Evolutionary conservation across 2,329 filamentous ascomycete species (phyloP), one percentile per base, ranked within the genome.

Genomic region (Hyphodiscus sp.): DNA sequence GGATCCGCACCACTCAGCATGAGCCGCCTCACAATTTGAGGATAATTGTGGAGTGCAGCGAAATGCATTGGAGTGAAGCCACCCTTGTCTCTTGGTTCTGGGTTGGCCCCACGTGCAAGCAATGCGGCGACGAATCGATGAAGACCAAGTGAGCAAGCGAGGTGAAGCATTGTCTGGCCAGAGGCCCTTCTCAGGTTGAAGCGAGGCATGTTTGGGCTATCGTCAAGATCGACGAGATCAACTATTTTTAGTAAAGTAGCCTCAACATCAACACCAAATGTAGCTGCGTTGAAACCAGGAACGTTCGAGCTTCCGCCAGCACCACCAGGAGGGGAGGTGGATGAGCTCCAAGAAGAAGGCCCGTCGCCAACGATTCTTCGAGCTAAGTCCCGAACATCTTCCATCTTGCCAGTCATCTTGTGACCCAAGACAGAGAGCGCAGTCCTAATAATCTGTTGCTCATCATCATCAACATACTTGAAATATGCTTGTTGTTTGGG

Each of bases 61-160:
- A 92, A 80, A 68, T 95, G 89, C 73, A 95, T 78, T 15, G 90
- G 83, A 4, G 88, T 90, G 69, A 89, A 92, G 20, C 89, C 89
- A 48, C 86, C 86, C 58, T 83, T 86, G 67, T 95, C 90, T 52
- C 83, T 80, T 41, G 83, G 74, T 63, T 92, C 84, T 1, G 86
- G 82, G 64, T 87, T 86, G 19, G 88, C 89, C n/a, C 89, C 87
- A 58, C 88, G 80, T 10, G 85, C 86, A 19, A 95, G 74, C 23
- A 95, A 76, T 29, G 85, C 88, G 13, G 87, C 87, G 48, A 87
- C 87, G 58, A 95, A 86, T 46, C 87, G 81, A 58, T 85, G 80
- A 61, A 90, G 79, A 6, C 89, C 89, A 13, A 91, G 73, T 9
- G 86, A 86, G 61, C 84, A 88, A 1, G 87, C 88, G 57, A 91